Evolutionary conservation across 768 basidiomycete species (phyloP).

Genomic region (Russula ochroleuca): DNA sequence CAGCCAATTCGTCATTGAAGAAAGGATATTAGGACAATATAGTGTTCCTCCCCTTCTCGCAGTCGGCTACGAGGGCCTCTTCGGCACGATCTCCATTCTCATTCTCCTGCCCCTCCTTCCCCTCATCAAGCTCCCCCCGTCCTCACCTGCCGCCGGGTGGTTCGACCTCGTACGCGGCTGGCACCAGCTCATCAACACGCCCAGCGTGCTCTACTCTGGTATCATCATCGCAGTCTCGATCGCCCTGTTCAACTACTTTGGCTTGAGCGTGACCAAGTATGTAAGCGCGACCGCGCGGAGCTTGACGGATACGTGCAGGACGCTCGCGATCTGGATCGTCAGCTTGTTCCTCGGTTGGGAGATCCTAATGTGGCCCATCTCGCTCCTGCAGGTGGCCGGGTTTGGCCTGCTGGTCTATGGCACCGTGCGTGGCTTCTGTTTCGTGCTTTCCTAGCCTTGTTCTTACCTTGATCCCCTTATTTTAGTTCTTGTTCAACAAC

Average conservation of each 20-base stretch:
- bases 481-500: constrained; percentile 86
- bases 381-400: constrained; percentile 74
- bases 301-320: constrained; percentile 92
- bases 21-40: constrained; percentile 90
- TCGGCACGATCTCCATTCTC: constrained; percentile 77
- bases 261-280: constrained; percentile 85
- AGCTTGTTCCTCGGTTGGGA: constrained; percentile 92
- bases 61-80: constrained; percentile 92
- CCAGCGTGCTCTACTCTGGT: constrained; percentile 46
- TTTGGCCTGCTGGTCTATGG: constrained; percentile 91
- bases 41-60: constrained; percentile 85
- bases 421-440: constrained; percentile 50
- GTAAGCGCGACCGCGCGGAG: constrained; percentile 91
- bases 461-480: constrained; percentile 21
- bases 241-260: constrained; percentile 63
- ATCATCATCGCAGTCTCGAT: constrained; percentile 50
- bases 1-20: constrained; percentile 91
- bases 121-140: constrained; percentile 56
- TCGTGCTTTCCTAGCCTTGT: neutral
- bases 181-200: constrained; percentile 80
- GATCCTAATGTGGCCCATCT: constrained; percentile 72
- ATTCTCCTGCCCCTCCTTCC: constrained; percentile 78
- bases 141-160: constrained; percentile 53
- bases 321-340: constrained; percentile 93
- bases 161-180: constrained; percentile 91